Base-by-base conservation (phyloP, 495 filamentous ascomycete species). In the Amorphotheca resinae region DNA sequence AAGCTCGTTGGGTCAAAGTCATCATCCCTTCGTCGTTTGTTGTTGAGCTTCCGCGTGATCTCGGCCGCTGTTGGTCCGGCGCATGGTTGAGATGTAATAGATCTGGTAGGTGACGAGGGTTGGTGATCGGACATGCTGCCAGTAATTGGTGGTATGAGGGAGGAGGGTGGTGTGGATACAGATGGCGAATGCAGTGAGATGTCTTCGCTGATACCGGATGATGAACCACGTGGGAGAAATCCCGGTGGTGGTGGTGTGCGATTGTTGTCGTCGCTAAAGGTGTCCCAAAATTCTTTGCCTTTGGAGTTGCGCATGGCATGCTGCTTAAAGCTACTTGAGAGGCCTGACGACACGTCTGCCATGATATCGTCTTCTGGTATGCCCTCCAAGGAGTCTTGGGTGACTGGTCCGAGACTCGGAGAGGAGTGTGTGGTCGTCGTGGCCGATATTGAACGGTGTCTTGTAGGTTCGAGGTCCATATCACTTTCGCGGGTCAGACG, bases 1-100 rank as follows among this genome's bases (percentile, higher is more conserved):
- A 99, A 84, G 43, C 81, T 79, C 11, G 79, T 76, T 6, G 83
- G 79, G 56, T 96, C 88, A 45, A 94, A 83, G 49, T 94, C 86
- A 55, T 96, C 91, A 45, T 95, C 91, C 22, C 86, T 73, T 31
- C 85, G 72, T 14, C 88, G 77, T 57, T 94, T 93, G 57, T 69
- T 79, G 57, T 77, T 75, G 36, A 74, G 72, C 49, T 71, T 69
- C 39, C 62, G 65, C 6, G 77, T 74, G 25, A 87, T 76, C 38
- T 87, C 85, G 1, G 72, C 74, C 11, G 77, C 73, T 2, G 59
- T 75, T 14, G 70, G 70, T 17, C 51, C 48, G 26, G 42, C 35
- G 7, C 35, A 22, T 42, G 56, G 58, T 11, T 56, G 66, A 44
- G 53, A 59, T 32, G 59, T 65, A 31, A 34, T 59, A 51, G 56